Percentiles rank a stretch among this genome's conserved stretches.
Conservation (phyloP, 306 rosid species). For the Fragaria ananassa region DNA sequence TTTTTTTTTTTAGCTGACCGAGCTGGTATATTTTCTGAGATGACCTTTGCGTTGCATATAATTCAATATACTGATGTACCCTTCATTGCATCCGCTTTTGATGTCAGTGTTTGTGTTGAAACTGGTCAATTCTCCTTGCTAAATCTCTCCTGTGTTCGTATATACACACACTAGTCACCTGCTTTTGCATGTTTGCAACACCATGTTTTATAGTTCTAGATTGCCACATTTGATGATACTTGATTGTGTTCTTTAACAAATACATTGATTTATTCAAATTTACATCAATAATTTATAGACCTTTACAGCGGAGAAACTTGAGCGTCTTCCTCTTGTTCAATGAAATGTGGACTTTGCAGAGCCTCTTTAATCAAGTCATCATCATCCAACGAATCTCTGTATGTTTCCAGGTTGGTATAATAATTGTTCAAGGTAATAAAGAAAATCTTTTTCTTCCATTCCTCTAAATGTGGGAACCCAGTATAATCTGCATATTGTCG, state of each 20-base stretch:
- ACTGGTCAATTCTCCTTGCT: neutral
- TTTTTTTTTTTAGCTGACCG: neutral
- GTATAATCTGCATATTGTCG: slow-evolving; percentile 64
- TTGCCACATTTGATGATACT: neutral
- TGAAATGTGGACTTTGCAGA: slow-evolving; percentile 75
- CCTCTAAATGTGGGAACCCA: slow-evolving; percentile 74
- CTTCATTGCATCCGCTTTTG: slow-evolving; percentile 9
- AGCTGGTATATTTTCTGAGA: slow-evolving; percentile 26
- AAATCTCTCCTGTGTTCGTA: neutral
- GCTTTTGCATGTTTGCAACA: neutral
- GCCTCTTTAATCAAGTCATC: slow-evolving; percentile 66
- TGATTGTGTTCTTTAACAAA: too few species aligned
- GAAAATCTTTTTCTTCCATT: slow-evolving; percentile 82
- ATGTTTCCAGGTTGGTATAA: slow-evolving; percentile 63
- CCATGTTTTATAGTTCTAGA: neutral
- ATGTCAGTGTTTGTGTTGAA: neutral
- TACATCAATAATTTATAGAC: neutral
- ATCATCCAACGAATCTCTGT: slow-evolving; percentile 75
- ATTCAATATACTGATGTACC: slow-evolving; percentile 34
- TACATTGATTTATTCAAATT: too few species aligned
- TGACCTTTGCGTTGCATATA: slow-evolving; percentile 39
- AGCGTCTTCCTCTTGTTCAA: slow-evolving; percentile 52
- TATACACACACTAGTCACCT: neutral
- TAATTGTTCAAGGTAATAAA: slow-evolving; percentile 37
- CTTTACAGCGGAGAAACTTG: slow-evolving; percentile 35